Evolutionary conservation across 1,284 basidiomycete genomes (phyloP).

Genomic region (Apiotrichum mycotoxinovorans): DNA sequence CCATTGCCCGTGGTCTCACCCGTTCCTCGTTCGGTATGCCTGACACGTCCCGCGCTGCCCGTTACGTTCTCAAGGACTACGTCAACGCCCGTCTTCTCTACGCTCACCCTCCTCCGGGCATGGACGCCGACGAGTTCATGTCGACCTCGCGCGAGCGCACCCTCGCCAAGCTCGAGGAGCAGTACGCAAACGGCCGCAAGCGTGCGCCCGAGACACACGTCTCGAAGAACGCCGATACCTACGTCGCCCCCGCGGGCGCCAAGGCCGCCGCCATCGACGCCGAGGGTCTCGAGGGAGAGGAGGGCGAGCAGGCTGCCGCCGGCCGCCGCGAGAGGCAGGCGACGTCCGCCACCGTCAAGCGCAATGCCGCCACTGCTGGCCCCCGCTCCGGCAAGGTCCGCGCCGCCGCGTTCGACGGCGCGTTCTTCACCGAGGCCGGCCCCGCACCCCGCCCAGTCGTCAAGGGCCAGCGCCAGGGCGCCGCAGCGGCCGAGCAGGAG

Average conservation of each 20-base stretch:
- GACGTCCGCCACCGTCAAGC: constrained; percentile 24
- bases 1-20: constrained; percentile 88
- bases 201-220: constrained; percentile 80
- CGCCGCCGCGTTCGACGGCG: constrained; percentile 69
- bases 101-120: constrained; percentile 76
- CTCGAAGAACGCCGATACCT: constrained; percentile 75
- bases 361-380: constrained; percentile 44
- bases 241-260: constrained; percentile 52
- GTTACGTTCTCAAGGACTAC: constrained; percentile 95
- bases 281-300: constrained; percentile 21
- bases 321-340: constrained; percentile 11
- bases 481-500: constrained; percentile 23
- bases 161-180: constrained; percentile 55
- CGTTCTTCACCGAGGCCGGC: constrained; percentile 69
- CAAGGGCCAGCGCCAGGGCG: constrained; percentile 55
- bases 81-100: constrained; percentile 91
- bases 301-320: neutral
- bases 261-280: constrained; percentile 14
- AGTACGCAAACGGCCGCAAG: constrained; percentile 61
- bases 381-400: constrained; percentile 51
- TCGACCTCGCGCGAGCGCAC: constrained; percentile 63
- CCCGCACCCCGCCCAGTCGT: constrained; percentile 63
- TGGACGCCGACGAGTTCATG: constrained; percentile 74
- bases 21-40: constrained; percentile 95
- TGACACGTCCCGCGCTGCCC: constrained; percentile 89